These are phyloP conservation scores for Fistulinella staudtii DNA, from an alignment of 1,284 basidiomycete species.

Conservation along the genomic window DNA sequence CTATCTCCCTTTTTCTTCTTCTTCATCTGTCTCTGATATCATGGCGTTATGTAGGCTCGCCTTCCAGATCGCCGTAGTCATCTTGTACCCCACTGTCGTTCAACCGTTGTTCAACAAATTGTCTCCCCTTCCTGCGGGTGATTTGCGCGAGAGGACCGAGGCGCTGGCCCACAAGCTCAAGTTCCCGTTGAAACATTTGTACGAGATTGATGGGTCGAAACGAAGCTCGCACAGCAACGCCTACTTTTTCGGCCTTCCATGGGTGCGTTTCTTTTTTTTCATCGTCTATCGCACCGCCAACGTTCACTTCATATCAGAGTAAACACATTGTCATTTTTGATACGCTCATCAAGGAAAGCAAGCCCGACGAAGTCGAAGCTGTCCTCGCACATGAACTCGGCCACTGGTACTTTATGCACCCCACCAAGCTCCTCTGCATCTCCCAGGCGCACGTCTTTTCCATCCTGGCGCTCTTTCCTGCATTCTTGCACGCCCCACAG, in stretches of 20 bases:
- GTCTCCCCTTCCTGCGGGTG: slow-evolving; percentile 75
- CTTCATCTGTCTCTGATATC: background rate
- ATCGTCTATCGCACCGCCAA: background rate
- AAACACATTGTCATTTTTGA: slow-evolving; percentile 98
- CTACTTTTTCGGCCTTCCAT: slow-evolving; percentile 92
- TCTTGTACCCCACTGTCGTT: slow-evolving; percentile 87
- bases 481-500: slow-evolving; percentile 85
- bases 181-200: slow-evolving; percentile 93
- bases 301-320: slow-evolving; percentile 36
- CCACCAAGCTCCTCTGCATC: slow-evolving; percentile 81
- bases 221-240: slow-evolving; percentile 93
- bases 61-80: slow-evolving; percentile 83
- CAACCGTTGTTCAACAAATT: slow-evolving; percentile 98
- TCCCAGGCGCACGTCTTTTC: slow-evolving; percentile 86
- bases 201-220: slow-evolving; percentile 97
- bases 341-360: slow-evolving; percentile 89
- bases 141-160: slow-evolving; percentile 74
- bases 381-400: slow-evolving; percentile 93
- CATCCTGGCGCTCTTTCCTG: slow-evolving; percentile 85
- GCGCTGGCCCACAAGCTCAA: slow-evolving; percentile 72
- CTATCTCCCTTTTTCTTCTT: slow-evolving; percentile 3
- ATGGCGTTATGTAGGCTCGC: slow-evolving; percentile 52
- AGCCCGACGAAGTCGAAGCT: slow-evolving; percentile 86
- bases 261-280: slow-evolving; percentile 48
- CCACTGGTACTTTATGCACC: slow-evolving; percentile 91